Evolutionary conservation across 2,329 filamentous ascomycete genomes (phyloP), one percentile per base, ranked within the genome.

Genomic region (Cordyceps cateniannulata): DNA sequence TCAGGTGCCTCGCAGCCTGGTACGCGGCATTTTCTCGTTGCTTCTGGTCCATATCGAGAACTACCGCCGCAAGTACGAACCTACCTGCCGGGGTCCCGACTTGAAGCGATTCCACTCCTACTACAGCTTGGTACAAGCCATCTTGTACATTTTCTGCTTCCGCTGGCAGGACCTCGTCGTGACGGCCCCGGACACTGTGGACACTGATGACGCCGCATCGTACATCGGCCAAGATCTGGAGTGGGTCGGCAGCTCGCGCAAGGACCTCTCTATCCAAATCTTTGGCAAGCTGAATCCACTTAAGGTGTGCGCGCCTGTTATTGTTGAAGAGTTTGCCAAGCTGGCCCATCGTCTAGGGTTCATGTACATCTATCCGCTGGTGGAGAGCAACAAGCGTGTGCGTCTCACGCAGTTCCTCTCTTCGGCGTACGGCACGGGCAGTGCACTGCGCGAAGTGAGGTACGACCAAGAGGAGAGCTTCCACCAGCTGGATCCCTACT

Each of bases 61-160:
- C 45, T 86, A 95, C 68, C 87, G 91, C n/a, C 72, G 78, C 16
- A 80, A 85, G 51, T 88, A 92, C 71, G 89, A 96, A 70, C 78
- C 82, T 5, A 78, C 81, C 32, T 96, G 92, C 71, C 86, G 86
- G 18, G 92, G 91, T 3, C 95, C 95, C 0, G 92, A 99, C 71
- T 82, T 96, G 61, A 86, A 88, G 64, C 87, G 89, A 51, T 96
- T 93, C 70, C 85, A 87, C 52, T 85, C 89, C 16, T 96, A 96
- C 75, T 97, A 97, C 72, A 87, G 90, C 20, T 85, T 92, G 52
- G 86, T 89, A n/a, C 93, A 97, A 73, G 92, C 92, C 1, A 80
- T 96, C 3, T 83, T 97, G 25, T 97, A 97, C 77, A 93, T 96
- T 62, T 97, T 96, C 70, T 99, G 95, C 78, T 99, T 99, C 79